Percentiles rank a stretch among this genome's conserved stretches.
Evolutionary conservation across 139 green algal genomes (phyloP).

Genomic region (Limnomonas spitsbergensis): DNA sequence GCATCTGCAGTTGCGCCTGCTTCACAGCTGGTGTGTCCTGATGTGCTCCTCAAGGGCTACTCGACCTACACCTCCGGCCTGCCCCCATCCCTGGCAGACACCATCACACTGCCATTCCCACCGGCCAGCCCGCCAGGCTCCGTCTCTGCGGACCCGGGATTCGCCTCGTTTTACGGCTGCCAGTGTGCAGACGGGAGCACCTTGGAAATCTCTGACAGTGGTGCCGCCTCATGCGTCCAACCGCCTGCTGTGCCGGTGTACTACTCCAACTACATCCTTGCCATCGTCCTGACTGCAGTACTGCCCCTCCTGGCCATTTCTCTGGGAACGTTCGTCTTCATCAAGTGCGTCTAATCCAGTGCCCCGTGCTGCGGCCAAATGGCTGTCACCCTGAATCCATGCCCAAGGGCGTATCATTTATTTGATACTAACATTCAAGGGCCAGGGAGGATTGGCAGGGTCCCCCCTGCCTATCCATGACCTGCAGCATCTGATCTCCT

Average conservation of each 20-base stretch:
- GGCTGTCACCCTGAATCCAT: no score
- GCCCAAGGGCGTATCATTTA: no score
- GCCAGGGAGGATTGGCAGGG: no score
- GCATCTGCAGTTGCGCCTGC: not conserved
- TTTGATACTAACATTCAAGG: no score
- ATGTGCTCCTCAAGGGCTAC: constrained; percentile 5
- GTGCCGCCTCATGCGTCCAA: not conserved
- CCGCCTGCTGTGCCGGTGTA: not conserved
- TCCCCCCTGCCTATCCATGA: no score
- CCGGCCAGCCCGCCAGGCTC: not conserved
- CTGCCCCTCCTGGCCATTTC: constrained; percentile 22
- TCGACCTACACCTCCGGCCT: constrained; percentile 6
- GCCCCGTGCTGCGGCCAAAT: no score
- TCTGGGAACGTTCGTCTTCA: constrained; percentile 19
- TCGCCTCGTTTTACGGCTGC: constrained; percentile 12
- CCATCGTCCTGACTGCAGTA: constrained; percentile 19
- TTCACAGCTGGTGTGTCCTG: not conserved
- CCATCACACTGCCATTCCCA: constrained; percentile 14
- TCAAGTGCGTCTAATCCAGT: constrained; percentile 11
- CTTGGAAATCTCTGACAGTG: not conserved
- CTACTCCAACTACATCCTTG: constrained; percentile 13
- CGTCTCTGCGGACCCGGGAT: not conserved
- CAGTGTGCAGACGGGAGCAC: not conserved
- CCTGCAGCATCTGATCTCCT: no score
- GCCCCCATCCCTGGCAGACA: not conserved